Percentiles rank a stretch among this genome's conserved stretches.
Evolutionary conservation across 495 filamentous ascomycete species (phyloP).

Genomic region (Apiosordaria backusii): DNA sequence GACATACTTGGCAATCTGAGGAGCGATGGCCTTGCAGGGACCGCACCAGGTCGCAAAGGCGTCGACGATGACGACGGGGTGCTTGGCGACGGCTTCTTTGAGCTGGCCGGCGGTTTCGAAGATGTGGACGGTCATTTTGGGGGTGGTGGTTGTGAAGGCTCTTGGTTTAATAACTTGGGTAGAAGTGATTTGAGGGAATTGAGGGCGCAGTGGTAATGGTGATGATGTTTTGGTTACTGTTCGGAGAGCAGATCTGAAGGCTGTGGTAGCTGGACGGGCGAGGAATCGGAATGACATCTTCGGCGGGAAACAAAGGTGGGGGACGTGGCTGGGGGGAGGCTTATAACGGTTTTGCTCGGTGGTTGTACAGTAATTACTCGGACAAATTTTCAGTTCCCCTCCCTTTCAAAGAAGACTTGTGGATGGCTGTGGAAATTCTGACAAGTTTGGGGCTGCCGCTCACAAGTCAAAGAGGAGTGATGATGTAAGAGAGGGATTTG

Average conservation of each 20-base stretch:
- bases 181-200: conserved; percentile 14
- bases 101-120: conserved; percentile 52
- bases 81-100: conserved; percentile 49
- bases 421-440: conserved; percentile 2
- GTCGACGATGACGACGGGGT: conserved; percentile 73
- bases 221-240: not conserved
- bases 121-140: conserved; percentile 47
- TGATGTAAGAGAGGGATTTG: conserved; percentile 11
- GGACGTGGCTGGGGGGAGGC: conserved; percentile 4
- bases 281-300: conserved; percentile 30
- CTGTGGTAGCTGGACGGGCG: not conserved
- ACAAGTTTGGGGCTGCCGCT: not conserved
- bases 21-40: conserved; percentile 88
- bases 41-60: conserved; percentile 92
- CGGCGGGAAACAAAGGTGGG: not conserved
- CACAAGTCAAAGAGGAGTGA: not conserved
- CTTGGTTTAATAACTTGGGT: conserved; percentile 18
- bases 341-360: not conserved
- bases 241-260: not conserved
- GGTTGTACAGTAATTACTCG: not conserved
- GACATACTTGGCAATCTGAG: conserved; percentile 56
- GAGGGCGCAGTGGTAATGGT: conserved; percentile 14
- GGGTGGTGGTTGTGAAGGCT: conserved; percentile 39
- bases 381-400: not conserved
- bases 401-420: not conserved